A percentile compares a stretch with the other conserved stretches of the same genome.
These are phyloP conservation scores for Cercospora canescens DNA, from an alignment of 2,329 filamentous ascomycete species.

Conservation along the genomic window DNA sequence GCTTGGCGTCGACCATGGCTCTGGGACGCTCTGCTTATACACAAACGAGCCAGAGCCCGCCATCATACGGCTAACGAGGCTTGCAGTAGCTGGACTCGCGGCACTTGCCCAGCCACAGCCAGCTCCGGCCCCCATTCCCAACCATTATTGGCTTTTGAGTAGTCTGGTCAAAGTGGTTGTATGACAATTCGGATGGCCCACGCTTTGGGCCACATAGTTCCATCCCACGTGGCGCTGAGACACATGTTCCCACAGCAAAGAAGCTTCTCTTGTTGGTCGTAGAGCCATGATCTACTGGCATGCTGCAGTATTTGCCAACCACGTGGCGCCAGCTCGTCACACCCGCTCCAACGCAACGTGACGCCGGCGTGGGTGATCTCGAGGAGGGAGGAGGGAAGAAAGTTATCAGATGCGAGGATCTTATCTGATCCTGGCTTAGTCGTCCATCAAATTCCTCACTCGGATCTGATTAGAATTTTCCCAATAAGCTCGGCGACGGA, in stretches of 20 bases:
- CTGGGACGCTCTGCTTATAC: background rate
- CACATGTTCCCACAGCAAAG: background rate
- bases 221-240: background rate
- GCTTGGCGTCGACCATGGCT: background rate
- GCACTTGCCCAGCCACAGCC: background rate
- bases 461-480: background rate
- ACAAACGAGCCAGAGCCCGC: background rate
- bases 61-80: background rate
- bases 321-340: background rate
- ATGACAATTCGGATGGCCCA: background rate
- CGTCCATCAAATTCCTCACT: background rate
- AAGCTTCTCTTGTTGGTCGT: background rate
- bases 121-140: background rate
- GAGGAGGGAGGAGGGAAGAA: background rate
- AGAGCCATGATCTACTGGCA: too few species aligned
- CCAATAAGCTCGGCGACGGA: background rate
- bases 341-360: background rate
- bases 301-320: background rate
- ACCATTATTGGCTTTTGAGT: background rate
- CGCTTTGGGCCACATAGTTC: too few species aligned
- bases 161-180: background rate
- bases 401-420: background rate
- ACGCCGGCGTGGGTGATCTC: background rate
- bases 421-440: background rate
- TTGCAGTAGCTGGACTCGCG: background rate